Percentiles rank a stretch among this genome's conserved stretches.
phyloP scores from a whole-genome alignment of 352 stramenopile genomes.

The Pythium aphanidermatum region DNA sequence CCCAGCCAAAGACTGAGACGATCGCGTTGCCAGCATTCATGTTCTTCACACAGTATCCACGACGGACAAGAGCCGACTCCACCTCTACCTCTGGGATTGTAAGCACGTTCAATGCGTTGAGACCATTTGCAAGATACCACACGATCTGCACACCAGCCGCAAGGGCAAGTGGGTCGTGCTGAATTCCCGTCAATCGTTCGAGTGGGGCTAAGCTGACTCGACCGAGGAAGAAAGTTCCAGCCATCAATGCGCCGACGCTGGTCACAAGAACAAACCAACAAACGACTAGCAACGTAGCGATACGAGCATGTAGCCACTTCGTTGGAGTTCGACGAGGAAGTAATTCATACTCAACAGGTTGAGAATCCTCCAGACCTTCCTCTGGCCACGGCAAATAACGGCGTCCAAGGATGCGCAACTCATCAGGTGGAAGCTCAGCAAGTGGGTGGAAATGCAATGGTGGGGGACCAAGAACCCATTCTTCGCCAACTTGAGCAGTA shows the following conservation, averaged over 20 bases:
- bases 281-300: conserved; percentile 46
- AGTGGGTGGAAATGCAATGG: conserved; percentile 80
- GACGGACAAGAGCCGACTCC: conserved; percentile 41
- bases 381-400: conserved; percentile 82
- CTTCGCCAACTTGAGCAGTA: conserved; percentile 1
- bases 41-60: conserved; percentile 71
- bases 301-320: conserved; percentile 38
- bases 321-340: conserved; percentile 45
- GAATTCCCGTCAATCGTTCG: conserved; percentile 61
- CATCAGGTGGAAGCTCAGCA: conserved; percentile 54
- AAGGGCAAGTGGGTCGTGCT: conserved; percentile 70
- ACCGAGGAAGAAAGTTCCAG: conserved; percentile 65
- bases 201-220: conserved; percentile 62
- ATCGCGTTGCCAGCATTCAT: conserved; percentile 49
- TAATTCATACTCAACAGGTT: conserved; percentile 66
- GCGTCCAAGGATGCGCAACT: conserved; percentile 61
- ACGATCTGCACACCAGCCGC: conserved; percentile 66
- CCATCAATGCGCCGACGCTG: conserved; percentile 53
- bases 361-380: conserved; percentile 65
- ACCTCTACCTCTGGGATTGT: conserved; percentile 57
- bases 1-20: conserved; percentile 52
- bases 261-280: conserved; percentile 56
- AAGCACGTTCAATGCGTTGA: conserved; percentile 54
- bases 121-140: conserved; percentile 65
- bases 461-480: conserved; percentile 48